These are phyloP conservation scores for Pharnaceum exiguum DNA, from an alignment of 148 eudicot genomes.

Conservation along the genomic window DNA sequence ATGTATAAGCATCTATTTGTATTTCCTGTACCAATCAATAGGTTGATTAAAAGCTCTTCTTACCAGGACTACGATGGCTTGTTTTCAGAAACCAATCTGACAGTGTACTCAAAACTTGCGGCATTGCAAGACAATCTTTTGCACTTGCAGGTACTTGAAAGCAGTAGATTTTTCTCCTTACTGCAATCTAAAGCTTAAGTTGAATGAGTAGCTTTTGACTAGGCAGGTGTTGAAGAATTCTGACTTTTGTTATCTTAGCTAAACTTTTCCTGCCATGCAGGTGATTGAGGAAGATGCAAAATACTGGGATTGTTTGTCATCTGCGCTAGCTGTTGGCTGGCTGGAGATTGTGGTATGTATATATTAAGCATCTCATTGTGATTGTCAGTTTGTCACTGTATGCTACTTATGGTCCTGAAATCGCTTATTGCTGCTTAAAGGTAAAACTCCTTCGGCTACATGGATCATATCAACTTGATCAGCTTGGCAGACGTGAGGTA, in stretches of 20 bases:
- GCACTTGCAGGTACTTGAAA: conserved; percentile 53
- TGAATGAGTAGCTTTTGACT: neutral
- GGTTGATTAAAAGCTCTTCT: neutral
- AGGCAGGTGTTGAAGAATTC: conserved; percentile 1
- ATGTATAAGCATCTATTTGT: neutral
- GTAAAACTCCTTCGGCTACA: conserved; percentile 84
- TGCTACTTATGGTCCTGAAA: neutral
- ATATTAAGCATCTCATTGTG: neutral
- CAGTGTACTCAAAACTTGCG: conserved; percentile 68
- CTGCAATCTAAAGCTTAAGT: neutral
- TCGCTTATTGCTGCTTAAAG: conserved; percentile 32
- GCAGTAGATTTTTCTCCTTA: neutral
- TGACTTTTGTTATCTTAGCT: neutral
- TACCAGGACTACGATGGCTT: conserved; percentile 69
- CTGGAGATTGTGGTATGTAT: conserved; percentile 80
- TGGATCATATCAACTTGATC: conserved; percentile 83
- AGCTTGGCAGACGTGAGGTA: conserved; percentile 90
- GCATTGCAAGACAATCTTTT: conserved; percentile 61
- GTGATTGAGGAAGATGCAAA: conserved; percentile 66
- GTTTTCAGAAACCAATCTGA: conserved; percentile 47
- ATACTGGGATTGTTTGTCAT: conserved; percentile 78
- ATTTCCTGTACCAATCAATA: conserved; percentile 1
- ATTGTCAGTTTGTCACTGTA: too few relatives aligned
- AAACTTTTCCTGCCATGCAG: conserved; percentile 20
- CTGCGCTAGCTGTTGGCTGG: conserved; percentile 95